Evolutionary conservation across 1,284 basidiomycete genomes (phyloP).

Genomic region (Prillingera fragicola): DNA sequence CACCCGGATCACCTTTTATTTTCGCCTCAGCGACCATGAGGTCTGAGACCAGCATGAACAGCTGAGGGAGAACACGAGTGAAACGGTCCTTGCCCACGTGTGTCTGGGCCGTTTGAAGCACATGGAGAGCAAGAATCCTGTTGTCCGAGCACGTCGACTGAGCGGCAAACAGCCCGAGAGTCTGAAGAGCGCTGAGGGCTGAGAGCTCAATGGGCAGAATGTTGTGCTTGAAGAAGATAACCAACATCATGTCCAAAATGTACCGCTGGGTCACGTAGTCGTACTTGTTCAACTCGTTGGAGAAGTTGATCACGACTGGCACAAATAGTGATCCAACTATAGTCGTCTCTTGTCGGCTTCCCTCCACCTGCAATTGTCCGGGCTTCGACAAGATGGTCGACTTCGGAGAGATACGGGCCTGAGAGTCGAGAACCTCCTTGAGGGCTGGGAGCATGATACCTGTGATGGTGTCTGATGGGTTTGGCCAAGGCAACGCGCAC

Average conservation of each 20-base stretch:
- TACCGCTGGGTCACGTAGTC: constrained; percentile 27
- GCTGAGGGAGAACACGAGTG: constrained; percentile 25
- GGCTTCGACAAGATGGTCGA: too few species aligned
- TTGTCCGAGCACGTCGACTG: constrained; percentile 17
- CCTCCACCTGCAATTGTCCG: too few species aligned
- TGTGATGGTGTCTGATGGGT: constrained; percentile 17
- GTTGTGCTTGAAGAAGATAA: constrained; percentile 42
- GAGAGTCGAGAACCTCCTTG: constrained; percentile 30
- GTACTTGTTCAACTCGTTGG: constrained; percentile 19
- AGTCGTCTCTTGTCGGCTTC: too few species aligned
- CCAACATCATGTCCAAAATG: constrained; percentile 34
- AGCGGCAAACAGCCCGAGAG: constrained; percentile 25
- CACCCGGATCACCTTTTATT: constrained; percentile 11
- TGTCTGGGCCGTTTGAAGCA: constrained; percentile 29
- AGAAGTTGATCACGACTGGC: constrained; percentile 31
- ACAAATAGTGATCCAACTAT: constrained; percentile 37
- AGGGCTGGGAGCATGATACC: constrained; percentile 32
- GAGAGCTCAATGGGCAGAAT: constrained; percentile 28
- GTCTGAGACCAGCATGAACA: constrained; percentile 20
- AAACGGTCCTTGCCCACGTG: constrained; percentile 28
- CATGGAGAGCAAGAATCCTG: constrained; percentile 27
- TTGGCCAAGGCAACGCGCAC: constrained; percentile 26
- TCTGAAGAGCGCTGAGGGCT: constrained; percentile 25
- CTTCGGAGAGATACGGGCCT: constrained; percentile 17
- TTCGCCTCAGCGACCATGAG: constrained; percentile 14